Evolutionary conservation across 371 early-diverging fungal genomes (phyloP).

Genomic region (Coemansia sp.): DNA sequence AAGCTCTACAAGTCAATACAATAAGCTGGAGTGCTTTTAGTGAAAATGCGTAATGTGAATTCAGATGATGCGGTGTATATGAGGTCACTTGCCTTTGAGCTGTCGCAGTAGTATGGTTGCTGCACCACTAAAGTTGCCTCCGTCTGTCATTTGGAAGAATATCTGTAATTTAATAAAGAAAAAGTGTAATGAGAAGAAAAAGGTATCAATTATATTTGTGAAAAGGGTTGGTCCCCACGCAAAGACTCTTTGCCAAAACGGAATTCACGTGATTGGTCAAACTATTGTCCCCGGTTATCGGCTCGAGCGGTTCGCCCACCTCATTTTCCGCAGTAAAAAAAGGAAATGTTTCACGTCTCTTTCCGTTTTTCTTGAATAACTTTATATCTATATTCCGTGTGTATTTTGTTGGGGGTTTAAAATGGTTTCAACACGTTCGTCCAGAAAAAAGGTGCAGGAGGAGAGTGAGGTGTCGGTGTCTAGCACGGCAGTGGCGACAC

Average conservation of each 20-base stretch:
- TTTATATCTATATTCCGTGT: not conserved
- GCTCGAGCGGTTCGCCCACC: not conserved
- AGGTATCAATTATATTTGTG: not conserved
- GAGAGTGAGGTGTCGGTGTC: not conserved
- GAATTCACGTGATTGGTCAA: slow-evolving; percentile 9
- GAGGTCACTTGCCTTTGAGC: slow-evolving; percentile 19
- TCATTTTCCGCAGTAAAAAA: not conserved
- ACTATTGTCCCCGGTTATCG: not conserved
- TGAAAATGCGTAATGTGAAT: too few species aligned
- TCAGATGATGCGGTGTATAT: too few species aligned
- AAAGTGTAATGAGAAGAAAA: not conserved
- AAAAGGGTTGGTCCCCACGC: too few species aligned
- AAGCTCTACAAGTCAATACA: slow-evolving; percentile 22
- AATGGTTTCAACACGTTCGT: slow-evolving; percentile 4
- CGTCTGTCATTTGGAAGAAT: slow-evolving; percentile 7
- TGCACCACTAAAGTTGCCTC: slow-evolving; percentile 10
- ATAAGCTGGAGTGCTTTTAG: too few species aligned
- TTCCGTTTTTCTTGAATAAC: not conserved
- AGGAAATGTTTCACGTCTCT: not conserved
- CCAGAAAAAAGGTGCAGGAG: not conserved
- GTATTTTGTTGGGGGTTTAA: not conserved
- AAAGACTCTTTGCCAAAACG: too few species aligned
- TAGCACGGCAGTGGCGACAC: slow-evolving; percentile 12
- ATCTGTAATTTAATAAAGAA: not conserved
- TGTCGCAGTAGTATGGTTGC: slow-evolving; percentile 29